Evolutionary conservation across 352 stramenopile species (phyloP).

Genomic region (Phytopythium oedochilum): DNA sequence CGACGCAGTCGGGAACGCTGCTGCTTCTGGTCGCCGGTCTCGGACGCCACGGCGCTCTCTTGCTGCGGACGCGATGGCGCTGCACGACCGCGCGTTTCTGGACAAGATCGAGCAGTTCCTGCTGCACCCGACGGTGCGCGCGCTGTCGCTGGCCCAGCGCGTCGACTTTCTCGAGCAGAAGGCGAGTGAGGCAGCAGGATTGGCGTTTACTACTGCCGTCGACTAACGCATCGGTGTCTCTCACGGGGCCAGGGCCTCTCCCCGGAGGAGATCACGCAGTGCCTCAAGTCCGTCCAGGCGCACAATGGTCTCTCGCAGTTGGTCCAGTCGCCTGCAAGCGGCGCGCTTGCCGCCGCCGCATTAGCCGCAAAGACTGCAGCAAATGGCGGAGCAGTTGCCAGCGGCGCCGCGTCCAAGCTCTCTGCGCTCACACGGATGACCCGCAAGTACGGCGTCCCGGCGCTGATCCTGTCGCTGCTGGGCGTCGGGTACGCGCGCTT

Average conservation of each 20-base stretch:
- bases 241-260: slow-evolving; percentile 29
- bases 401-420: slow-evolving; percentile 8
- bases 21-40: too few relatives aligned
- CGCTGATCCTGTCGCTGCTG: slow-evolving; percentile 26
- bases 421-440: slow-evolving; percentile 16
- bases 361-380: not conserved
- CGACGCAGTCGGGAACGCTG: slow-evolving; percentile 1
- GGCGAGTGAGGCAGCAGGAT: slow-evolving; percentile 4
- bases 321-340: slow-evolving; percentile 1
- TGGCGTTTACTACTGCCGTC: not conserved
- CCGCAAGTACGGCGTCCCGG: slow-evolving; percentile 28
- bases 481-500: slow-evolving; percentile 30
- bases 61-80: slow-evolving; percentile 11
- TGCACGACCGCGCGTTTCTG: slow-evolving; percentile 29
- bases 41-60: not conserved
- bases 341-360: not conserved
- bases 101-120: slow-evolving; percentile 66
- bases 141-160: slow-evolving; percentile 59
- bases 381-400: not conserved
- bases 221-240: not conserved
- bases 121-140: slow-evolving; percentile 53
- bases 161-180: slow-evolving; percentile 78
- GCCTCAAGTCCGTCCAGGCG: slow-evolving; percentile 46
- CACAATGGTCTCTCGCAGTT: slow-evolving; percentile 54
- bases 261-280: slow-evolving; percentile 57